Conservation (phyloP, 192 early-diverging fungal species). For the Coemansia sp. region DNA sequence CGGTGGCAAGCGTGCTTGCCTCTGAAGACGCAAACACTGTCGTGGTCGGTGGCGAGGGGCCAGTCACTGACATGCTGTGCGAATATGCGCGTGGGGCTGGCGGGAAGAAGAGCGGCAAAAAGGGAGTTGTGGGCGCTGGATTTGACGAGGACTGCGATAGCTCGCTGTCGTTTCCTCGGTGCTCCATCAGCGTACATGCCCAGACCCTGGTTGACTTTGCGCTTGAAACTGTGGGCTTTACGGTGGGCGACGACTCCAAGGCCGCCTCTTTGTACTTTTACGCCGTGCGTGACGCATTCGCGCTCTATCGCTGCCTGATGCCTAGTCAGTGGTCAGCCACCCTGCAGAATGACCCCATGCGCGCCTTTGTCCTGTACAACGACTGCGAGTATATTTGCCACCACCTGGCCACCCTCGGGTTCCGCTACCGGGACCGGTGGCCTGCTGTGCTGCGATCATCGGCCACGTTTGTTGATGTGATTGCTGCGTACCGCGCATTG, state of each 20-base stretch:
- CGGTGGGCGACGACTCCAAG: slow-evolving; percentile 1
- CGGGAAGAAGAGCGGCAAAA: slow-evolving; percentile 7
- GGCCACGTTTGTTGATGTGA: slow-evolving; percentile 37
- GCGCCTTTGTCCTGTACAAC: slow-evolving; percentile 36
- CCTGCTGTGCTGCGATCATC: slow-evolving; percentile 16
- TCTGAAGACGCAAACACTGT: slow-evolving; percentile 35
- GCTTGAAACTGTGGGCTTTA: slow-evolving; percentile 31
- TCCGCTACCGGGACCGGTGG: slow-evolving; percentile 25
- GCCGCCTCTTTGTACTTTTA: slow-evolving; percentile 24
- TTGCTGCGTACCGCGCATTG: slow-evolving; percentile 32
- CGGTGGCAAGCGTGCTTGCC: slow-evolving; percentile 24
- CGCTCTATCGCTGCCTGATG: slow-evolving; percentile 34
- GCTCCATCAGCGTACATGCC: slow-evolving; percentile 36
- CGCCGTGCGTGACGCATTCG: slow-evolving; percentile 44
- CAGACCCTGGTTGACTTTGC: slow-evolving; percentile 49
- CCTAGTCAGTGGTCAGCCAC: slow-evolving; percentile 14
- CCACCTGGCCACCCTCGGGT: slow-evolving; percentile 32
- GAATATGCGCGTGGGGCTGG: background rate
- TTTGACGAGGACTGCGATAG: slow-evolving; percentile 5
- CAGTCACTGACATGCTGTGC: slow-evolving; percentile 8
- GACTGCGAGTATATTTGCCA: slow-evolving; percentile 48
- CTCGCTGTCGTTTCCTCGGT: slow-evolving; percentile 23
- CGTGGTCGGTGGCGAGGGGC: slow-evolving; percentile 29
- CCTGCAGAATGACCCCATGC: slow-evolving; percentile 18
- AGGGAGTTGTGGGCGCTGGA: background rate